A percentile compares a stretch with the other conserved stretches of the same genome.
Conservation (phyloP, 129 eudicot species). For the Flaveria ramosissima region DNA sequence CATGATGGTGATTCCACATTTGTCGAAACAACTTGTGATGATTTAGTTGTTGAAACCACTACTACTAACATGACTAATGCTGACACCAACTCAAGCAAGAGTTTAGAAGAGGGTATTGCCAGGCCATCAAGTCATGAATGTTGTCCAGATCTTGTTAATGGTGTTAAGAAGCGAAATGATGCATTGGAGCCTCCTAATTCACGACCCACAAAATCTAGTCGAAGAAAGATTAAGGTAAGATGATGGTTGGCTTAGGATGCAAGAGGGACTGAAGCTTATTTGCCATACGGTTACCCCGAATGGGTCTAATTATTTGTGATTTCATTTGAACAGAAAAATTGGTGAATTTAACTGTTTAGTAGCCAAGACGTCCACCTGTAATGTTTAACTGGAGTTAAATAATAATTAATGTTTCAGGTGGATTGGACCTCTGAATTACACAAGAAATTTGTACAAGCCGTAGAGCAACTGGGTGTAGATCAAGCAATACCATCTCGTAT, state of each 20-base stretch:
- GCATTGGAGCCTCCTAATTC: slow-evolving; percentile 36
- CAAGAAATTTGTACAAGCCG: slow-evolving; percentile 78
- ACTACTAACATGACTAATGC: background rate
- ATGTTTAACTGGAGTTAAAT: background rate
- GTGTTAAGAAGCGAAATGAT: slow-evolving; percentile 26
- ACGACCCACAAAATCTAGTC: slow-evolving; percentile 46
- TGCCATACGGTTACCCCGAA: background rate
- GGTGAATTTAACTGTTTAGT: background rate
- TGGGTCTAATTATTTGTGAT: background rate
- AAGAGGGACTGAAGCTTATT: too few species aligned
- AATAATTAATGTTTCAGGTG: slow-evolving; percentile 49
- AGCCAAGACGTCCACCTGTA: background rate
- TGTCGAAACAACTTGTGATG: slow-evolving; percentile 59
- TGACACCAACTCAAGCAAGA: slow-evolving; percentile 25
- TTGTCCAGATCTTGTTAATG: slow-evolving; percentile 18
- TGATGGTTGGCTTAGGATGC: slow-evolving; percentile 7
- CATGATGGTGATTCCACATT: slow-evolving; percentile 70
- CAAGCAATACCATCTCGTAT: slow-evolving; percentile 89
- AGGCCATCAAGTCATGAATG: slow-evolving; percentile 38
- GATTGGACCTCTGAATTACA: slow-evolving; percentile 89
- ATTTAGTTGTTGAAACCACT: slow-evolving; percentile 38
- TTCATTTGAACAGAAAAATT: background rate
- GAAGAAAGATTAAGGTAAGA: slow-evolving; percentile 67
- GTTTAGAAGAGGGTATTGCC: slow-evolving; percentile 36
- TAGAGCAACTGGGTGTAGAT: slow-evolving; percentile 87